phyloP scores from a whole-genome alignment of 2,329 filamentous ascomycete genomes.

The Claviceps maximensis region DNA sequence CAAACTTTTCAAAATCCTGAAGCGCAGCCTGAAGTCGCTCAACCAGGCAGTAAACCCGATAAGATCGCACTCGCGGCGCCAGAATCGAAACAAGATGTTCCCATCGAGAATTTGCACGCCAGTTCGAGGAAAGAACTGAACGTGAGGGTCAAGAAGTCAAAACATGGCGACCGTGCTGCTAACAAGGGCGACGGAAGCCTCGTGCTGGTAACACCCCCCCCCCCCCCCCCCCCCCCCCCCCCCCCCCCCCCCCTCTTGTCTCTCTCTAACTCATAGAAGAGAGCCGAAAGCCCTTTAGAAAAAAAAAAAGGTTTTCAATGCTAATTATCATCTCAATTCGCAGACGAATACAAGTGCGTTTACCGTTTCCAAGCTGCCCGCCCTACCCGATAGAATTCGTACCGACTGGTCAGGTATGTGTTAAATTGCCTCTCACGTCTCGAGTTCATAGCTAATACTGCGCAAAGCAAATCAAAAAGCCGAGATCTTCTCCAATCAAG shows the following conservation, averaged over 20 bases:
- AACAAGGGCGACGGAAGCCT: constrained; percentile 55
- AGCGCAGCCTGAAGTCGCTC: constrained; percentile 37
- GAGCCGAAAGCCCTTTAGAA: background rate
- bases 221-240: constrained; percentile 5
- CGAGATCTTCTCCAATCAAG: constrained; percentile 49
- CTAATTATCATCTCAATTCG: constrained; percentile 4
- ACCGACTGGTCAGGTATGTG: constrained; percentile 52
- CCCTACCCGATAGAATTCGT: constrained; percentile 65
- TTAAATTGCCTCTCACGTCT: constrained; percentile 4
- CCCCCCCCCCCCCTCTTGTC: constrained; percentile 12
- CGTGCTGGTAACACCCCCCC: constrained; percentile 37
- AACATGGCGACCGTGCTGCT: constrained; percentile 44
- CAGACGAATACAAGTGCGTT: constrained; percentile 79
- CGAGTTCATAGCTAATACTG: background rate
- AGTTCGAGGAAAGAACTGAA: constrained; percentile 39
- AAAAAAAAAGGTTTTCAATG: background rate
- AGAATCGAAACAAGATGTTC: constrained; percentile 30
- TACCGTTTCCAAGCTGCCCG: constrained; percentile 70
- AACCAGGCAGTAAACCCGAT: constrained; percentile 34
- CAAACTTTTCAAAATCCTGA: constrained; percentile 43
- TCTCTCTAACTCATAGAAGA: background rate
- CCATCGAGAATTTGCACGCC: constrained; percentile 28
- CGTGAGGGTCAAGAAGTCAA: constrained; percentile 48
- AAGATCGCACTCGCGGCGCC: constrained; percentile 26
- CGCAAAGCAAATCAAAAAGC: constrained; percentile 48